Evolutionary conservation across 306 rosid species (phyloP).

Genomic region (Cucumis hystrix): DNA sequence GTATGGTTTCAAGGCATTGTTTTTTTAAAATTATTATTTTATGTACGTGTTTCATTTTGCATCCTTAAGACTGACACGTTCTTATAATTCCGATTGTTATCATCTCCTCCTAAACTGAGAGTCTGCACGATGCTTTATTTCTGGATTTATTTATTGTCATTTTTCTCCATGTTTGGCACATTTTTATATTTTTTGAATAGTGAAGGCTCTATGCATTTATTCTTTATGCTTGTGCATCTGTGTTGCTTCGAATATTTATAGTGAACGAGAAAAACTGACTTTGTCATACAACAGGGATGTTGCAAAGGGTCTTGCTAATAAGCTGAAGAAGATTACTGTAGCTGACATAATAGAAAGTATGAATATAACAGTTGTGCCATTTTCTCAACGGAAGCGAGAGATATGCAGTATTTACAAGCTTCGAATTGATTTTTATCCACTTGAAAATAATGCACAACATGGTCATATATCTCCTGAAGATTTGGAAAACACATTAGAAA

Average conservation of each 20-base stretch:
- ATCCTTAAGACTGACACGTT: no score
- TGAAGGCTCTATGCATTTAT: no score
- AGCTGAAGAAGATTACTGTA: slow-evolving; percentile 70
- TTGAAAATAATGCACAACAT: slow-evolving; percentile 49
- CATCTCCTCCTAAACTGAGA: no score
- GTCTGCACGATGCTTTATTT: no score
- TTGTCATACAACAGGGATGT: slow-evolving; percentile 37
- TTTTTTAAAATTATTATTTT: no score
- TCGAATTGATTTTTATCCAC: slow-evolving; percentile 44
- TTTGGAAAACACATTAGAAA: slow-evolving; percentile 52
- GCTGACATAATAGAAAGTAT: slow-evolving; percentile 71
- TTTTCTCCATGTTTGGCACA: no score
- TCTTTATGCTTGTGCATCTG: no score
- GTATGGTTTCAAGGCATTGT: no score
- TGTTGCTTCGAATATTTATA: background rate
- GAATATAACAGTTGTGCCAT: slow-evolving; percentile 53
- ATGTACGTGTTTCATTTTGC: no score
- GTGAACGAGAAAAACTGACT: background rate
- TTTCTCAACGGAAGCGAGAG: slow-evolving; percentile 15
- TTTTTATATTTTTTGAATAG: no score
- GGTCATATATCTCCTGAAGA: slow-evolving; percentile 33
- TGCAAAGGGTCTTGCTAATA: slow-evolving; percentile 51
- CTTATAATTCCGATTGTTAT: no score
- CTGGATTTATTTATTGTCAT: no score
- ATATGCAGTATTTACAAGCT: slow-evolving; percentile 71